phyloP scores from a whole-genome alignment of 805 yeast genomes.

The Metschnikowia kofuensis region DNA sequence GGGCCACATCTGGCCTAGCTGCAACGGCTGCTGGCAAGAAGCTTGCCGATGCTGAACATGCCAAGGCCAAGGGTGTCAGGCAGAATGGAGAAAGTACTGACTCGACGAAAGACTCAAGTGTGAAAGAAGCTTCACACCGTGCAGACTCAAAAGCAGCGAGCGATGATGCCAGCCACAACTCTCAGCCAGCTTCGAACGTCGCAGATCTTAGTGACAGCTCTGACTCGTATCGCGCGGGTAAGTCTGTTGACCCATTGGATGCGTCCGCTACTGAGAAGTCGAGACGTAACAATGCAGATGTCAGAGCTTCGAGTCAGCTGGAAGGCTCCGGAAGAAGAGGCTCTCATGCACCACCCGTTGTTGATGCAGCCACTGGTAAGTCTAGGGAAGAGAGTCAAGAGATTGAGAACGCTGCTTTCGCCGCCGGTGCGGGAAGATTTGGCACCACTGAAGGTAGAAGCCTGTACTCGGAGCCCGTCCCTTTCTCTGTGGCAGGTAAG shows the following conservation, averaged over 20 bases:
- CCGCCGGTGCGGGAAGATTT: background rate
- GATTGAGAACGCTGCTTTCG: constrained; percentile 1
- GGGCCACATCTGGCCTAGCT: constrained; percentile 9
- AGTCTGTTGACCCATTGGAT: background rate
- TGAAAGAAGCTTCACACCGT: background rate
- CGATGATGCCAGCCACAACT: background rate
- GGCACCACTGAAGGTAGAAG: background rate
- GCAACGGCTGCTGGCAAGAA: constrained; percentile 6
- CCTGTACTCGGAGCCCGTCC: background rate
- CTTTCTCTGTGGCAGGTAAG: background rate
- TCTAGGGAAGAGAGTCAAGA: background rate
- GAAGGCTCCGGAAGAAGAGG: background rate
- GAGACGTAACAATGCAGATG: background rate
- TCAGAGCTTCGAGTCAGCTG: background rate
- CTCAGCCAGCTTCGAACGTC: background rate
- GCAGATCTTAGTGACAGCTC: background rate
- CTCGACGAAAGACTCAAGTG: background rate
- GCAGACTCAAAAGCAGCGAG: background rate
- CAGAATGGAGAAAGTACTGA: background rate
- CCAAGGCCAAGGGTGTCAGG: background rate
- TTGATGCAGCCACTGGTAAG: constrained; percentile 4
- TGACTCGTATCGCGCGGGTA: background rate
- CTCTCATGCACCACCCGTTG: background rate
- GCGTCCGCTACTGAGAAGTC: background rate
- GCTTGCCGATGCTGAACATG: background rate